Percentiles rank a stretch among this genome's conserved stretches.
Conservation (phyloP, 2,329 filamentous ascomycete genomes). For the Microdochium paspali region DNA sequence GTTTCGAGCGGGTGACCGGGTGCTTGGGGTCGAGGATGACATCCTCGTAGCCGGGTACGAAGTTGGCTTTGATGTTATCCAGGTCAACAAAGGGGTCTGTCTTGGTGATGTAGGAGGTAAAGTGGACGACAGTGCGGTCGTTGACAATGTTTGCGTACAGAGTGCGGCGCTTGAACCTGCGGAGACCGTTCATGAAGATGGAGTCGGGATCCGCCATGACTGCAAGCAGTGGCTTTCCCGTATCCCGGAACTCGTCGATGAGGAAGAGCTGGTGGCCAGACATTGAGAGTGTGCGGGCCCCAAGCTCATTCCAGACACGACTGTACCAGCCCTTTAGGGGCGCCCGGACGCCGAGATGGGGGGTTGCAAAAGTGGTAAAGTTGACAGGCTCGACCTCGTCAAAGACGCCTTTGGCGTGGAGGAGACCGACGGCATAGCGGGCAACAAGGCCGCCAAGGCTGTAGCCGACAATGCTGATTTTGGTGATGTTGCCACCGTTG, state of each 20-base stretch:
- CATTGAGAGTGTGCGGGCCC: constrained; percentile 68
- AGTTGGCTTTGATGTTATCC: constrained; percentile 61
- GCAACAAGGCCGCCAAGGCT: constrained; percentile 81
- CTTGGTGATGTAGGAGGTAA: constrained; percentile 70
- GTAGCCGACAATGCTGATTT: constrained; percentile 82
- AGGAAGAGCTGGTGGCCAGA: constrained; percentile 83
- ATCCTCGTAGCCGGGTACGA: constrained; percentile 61
- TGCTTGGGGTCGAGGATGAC: constrained; percentile 63
- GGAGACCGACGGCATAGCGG: constrained; percentile 75
- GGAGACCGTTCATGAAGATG: constrained; percentile 75
- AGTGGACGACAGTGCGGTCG: constrained; percentile 73
- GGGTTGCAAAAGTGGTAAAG: constrained; percentile 87
- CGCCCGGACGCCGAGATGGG: constrained; percentile 67
- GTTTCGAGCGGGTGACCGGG: constrained; percentile 44
- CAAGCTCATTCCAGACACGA: constrained; percentile 73
- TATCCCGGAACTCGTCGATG: constrained; percentile 77
- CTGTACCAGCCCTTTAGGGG: constrained; percentile 58
- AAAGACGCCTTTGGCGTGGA: constrained; percentile 73
- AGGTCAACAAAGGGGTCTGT: constrained; percentile 68
- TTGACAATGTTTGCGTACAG: constrained; percentile 85
- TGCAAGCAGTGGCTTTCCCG: constrained; percentile 68
- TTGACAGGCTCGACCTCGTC: constrained; percentile 77
- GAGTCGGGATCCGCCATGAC: constrained; percentile 75
- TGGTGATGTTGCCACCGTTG: constrained; percentile 62
- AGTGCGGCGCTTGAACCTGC: constrained; percentile 64